Evolutionary conservation across 371 early-diverging fungal genomes (phyloP).

Genomic region (Mucor plumbeus): DNA sequence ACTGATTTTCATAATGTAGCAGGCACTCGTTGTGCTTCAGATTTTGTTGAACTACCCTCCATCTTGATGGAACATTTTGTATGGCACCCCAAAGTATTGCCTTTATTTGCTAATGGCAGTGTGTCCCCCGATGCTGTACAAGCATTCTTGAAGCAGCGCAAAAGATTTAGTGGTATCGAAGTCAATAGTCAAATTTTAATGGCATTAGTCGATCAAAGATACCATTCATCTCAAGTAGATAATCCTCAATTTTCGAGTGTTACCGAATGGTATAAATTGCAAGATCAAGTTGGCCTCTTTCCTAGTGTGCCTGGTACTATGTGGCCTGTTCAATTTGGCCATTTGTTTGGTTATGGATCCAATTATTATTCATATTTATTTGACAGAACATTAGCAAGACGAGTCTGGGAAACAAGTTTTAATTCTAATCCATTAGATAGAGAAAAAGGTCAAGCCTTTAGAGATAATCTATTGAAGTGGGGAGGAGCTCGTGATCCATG

Average conservation of each 20-base stretch:
- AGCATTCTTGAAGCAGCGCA: constrained; percentile 56
- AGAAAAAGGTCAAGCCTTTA: constrained; percentile 65
- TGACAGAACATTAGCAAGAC: constrained; percentile 81
- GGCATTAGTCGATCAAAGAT: constrained; percentile 86
- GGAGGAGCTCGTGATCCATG: constrained; percentile 96
- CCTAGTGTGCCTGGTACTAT: constrained; percentile 71
- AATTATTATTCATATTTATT: constrained; percentile 95
- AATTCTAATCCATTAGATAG: constrained; percentile 58
- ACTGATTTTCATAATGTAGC: constrained; percentile 95
- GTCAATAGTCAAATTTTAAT: constrained; percentile 87
- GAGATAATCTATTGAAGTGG: constrained; percentile 82
- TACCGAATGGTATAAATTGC: constrained; percentile 55
- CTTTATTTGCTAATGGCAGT: constrained; percentile 62
- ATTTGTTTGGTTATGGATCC: constrained; percentile 91
- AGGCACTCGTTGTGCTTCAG: constrained; percentile 92
- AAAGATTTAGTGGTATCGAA: constrained; percentile 74
- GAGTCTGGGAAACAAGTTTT: constrained; percentile 79
- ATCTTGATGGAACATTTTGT: constrained; percentile 94
- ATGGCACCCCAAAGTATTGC: constrained; percentile 71
- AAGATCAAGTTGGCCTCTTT: constrained; percentile 63
- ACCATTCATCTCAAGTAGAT: constrained; percentile 58
- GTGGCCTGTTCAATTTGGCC: constrained; percentile 94
- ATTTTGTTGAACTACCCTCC: constrained; percentile 97
- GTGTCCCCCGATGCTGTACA: constrained; percentile 50
- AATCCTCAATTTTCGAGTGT: constrained; percentile 57